Percentiles rank a stretch among this genome's conserved stretches.
phyloP scores from a whole-genome alignment of 345 rosid genomes.

The Iberis pinnata region DNA sequence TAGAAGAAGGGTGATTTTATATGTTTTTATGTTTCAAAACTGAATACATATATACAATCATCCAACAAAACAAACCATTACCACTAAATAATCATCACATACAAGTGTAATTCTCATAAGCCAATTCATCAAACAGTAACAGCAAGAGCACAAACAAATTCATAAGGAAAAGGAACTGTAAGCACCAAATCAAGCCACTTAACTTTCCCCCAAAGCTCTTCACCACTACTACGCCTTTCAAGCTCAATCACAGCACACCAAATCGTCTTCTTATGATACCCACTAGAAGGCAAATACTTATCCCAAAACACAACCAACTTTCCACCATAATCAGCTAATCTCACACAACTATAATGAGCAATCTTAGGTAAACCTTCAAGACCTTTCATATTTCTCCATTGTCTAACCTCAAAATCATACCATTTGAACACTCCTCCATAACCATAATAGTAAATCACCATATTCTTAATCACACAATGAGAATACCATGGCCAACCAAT shows the following conservation, averaged over 20 bases:
- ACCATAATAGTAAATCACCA: conserved; percentile 47
- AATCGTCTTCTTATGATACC: conserved; percentile 21
- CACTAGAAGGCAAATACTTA: conserved; percentile 15
- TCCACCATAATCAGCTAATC: conserved; percentile 32
- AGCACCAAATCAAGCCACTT: background rate
- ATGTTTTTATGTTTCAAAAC: no score
- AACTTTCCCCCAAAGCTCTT: background rate
- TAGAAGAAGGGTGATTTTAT: no score
- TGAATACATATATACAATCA: no score
- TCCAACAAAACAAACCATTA: no score
- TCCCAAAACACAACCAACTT: conserved; percentile 72
- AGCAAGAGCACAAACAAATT: background rate
- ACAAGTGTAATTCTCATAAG: no score
- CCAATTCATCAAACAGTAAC: conserved; percentile 3
- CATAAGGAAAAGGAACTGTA: background rate
- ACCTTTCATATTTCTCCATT: conserved; percentile 47
- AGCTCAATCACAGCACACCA: background rate
- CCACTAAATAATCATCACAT: no score
- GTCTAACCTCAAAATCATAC: conserved; percentile 31
- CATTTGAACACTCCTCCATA: conserved; percentile 55
- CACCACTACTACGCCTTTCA: background rate
- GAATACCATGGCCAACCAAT: background rate
- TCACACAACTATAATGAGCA: no score
- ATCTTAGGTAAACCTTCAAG: conserved; percentile 31
- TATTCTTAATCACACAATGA: conserved; percentile 50